A percentile compares a stretch with the other conserved stretches of the same genome.
These are phyloP conservation scores for Gypsophila paniculata DNA, from an alignment of 179 eudicot species.

Conservation along the genomic window DNA sequence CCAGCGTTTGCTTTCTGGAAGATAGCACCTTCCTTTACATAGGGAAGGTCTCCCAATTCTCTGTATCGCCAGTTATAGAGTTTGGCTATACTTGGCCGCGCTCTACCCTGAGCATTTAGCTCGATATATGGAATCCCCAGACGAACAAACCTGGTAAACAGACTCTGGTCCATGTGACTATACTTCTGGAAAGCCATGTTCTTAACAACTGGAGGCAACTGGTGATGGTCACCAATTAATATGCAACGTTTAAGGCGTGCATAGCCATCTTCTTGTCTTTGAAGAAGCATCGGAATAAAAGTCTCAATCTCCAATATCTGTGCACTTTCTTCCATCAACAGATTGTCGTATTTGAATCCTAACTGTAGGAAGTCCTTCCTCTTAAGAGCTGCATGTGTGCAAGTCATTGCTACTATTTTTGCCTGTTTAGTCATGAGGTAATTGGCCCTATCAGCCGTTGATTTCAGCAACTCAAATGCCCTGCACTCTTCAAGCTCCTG, in stretches of 20 bases:
- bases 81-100: slow-evolving; percentile 87
- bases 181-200: slow-evolving; percentile 99
- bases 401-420: slow-evolving; percentile 97
- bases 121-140: slow-evolving; percentile 92
- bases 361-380: slow-evolving; percentile 90
- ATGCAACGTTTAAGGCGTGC: slow-evolving; percentile 96
- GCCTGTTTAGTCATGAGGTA: slow-evolving; percentile 97
- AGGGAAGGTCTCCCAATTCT: slow-evolving; percentile 87
- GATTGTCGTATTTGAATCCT: slow-evolving; percentile 91
- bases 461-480: slow-evolving; percentile 93
- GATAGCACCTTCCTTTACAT: slow-evolving; percentile 56
- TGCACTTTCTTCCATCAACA: slow-evolving; percentile 98
- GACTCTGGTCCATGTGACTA: slow-evolving; percentile 99
- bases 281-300: slow-evolving; percentile 94
- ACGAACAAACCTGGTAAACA: slow-evolving; percentile 92
- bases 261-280: slow-evolving; percentile 95
- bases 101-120: slow-evolving; percentile 99
- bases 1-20: slow-evolving; percentile 88
- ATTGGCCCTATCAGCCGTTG: slow-evolving; percentile 88
- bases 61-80: slow-evolving; percentile 97
- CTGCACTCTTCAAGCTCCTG: slow-evolving; percentile 97
- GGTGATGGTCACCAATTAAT: slow-evolving; percentile 98
- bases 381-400: slow-evolving; percentile 97
- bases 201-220: slow-evolving; percentile 95
- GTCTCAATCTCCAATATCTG: slow-evolving; percentile 96